Percentiles rank a stretch among this genome's conserved stretches.
Conservation (phyloP, 1,284 basidiomycete species). For the Lignosus rhinocerotis region DNA sequence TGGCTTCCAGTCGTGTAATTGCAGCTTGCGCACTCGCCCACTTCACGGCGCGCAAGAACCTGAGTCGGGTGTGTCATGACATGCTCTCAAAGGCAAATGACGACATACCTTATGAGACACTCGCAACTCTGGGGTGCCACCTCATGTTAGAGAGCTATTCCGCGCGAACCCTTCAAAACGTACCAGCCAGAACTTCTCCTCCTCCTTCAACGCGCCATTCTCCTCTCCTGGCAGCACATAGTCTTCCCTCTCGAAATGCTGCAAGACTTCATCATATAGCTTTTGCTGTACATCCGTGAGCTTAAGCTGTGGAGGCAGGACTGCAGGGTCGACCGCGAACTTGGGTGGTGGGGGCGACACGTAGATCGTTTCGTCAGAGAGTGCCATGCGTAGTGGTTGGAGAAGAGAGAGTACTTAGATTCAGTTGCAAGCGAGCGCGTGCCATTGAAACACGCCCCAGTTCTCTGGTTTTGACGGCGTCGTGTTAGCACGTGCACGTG, state of each 20-base stretch:
- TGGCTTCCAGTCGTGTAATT: constrained; percentile 65
- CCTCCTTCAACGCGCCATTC: constrained; percentile 53
- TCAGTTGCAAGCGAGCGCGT: too few relatives aligned
- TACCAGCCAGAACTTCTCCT: constrained; percentile 77
- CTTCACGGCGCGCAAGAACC: constrained; percentile 72
- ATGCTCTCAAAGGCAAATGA: not conserved
- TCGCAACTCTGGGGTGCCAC: constrained; percentile 51
- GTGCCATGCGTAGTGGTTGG: not conserved
- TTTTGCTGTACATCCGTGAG: constrained; percentile 50
- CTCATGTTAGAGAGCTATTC: not conserved
- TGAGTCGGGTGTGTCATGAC: constrained; percentile 26
- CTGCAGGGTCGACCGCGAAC: constrained; percentile 18
- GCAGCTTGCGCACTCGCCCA: constrained; percentile 55
- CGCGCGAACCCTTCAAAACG: constrained; percentile 23
- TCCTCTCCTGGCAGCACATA: constrained; percentile 56
- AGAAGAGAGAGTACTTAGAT: not conserved
- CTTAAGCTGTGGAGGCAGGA: constrained; percentile 18
- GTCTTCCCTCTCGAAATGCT: constrained; percentile 53
- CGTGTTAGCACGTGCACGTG: not conserved
- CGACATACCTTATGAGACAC: constrained; percentile 59
- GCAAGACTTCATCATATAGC: constrained; percentile 56
- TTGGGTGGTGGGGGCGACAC: constrained; percentile 19
- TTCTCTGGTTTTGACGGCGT: not conserved
- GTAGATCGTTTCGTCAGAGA: constrained; percentile 15
- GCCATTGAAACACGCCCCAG: not conserved